Evolutionary conservation across 306 rosid species (phyloP).

Genomic region (Prunus mira): DNA sequence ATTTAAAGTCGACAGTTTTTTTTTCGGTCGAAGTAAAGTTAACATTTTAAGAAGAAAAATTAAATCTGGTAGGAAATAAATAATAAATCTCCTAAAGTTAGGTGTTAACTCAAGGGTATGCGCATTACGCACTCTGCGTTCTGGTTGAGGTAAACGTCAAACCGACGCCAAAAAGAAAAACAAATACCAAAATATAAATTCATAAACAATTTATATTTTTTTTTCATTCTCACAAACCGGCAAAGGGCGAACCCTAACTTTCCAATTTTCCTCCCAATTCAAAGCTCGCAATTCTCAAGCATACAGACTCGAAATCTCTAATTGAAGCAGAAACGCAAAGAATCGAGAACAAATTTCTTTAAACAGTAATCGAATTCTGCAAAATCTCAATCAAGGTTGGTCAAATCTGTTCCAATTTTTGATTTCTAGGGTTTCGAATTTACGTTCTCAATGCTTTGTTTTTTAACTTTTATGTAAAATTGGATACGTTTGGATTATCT

Average conservation of each 20-base stretch:
- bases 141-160: conserved; percentile 1
- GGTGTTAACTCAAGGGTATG: not conserved
- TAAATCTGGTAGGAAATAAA: too few species aligned
- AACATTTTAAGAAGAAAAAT: too few species aligned
- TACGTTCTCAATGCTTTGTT: not conserved
- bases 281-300: not conserved
- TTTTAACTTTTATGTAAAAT: not conserved
- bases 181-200: not conserved
- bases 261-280: conserved; percentile 11
- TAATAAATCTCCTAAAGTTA: too few species aligned
- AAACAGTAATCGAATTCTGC: not conserved
- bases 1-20: too few species aligned
- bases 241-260: conserved; percentile 14
- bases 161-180: not conserved
- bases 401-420: conserved; percentile 20
- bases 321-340: conserved; percentile 3
- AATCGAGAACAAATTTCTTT: not conserved
- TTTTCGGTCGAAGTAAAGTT: too few species aligned
- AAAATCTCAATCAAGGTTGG: conserved; percentile 30
- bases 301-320: not conserved
- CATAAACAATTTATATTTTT: not conserved
- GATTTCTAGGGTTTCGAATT: conserved; percentile 25
- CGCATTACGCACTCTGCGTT: not conserved
- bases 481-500: not conserved
- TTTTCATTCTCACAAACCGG: conserved; percentile 24